Evolutionary conservation across 2,329 filamentous ascomycete species (phyloP).

Genomic region (Zopfia rhizophila): DNA sequence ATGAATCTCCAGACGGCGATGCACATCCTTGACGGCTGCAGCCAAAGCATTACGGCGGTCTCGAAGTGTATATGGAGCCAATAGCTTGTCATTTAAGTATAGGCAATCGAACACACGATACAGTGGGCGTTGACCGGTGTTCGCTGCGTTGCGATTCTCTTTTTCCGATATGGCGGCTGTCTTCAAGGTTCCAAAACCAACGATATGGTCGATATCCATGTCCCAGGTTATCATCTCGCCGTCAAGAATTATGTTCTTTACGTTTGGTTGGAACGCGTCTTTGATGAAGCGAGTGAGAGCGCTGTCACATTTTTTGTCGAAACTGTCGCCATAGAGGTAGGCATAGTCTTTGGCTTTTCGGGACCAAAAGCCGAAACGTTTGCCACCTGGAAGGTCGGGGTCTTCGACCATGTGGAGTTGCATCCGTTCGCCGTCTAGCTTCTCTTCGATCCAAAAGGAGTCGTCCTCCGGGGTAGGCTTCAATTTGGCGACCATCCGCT

Average conservation of each 20-base stretch:
- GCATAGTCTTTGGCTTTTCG: constrained; percentile 97
- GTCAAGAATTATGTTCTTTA: constrained; percentile 89
- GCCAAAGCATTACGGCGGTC: constrained; percentile 82
- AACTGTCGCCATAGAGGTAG: constrained; percentile 85
- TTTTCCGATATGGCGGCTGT: constrained; percentile 85
- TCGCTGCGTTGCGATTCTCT: constrained; percentile 69
- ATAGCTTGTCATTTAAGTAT: constrained; percentile 80
- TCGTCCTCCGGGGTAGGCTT: constrained; percentile 74
- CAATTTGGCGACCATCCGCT: constrained; percentile 78
- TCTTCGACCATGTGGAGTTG: constrained; percentile 92
- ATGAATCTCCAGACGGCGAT: constrained; percentile 86
- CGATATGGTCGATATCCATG: constrained; percentile 81
- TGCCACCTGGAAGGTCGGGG: constrained; percentile 72
- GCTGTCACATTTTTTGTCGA: constrained; percentile 75
- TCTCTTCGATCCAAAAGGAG: constrained; percentile 97
- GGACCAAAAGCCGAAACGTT: constrained; percentile 88
- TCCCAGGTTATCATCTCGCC: constrained; percentile 99
- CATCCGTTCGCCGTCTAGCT: constrained; percentile 96
- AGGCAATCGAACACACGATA: constrained; percentile 92
- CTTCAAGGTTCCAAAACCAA: constrained; percentile 92
- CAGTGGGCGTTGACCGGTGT: constrained; percentile 75
- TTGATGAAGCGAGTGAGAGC: constrained; percentile 83
- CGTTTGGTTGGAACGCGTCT: constrained; percentile 78
- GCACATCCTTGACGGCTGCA: constrained; percentile 73
- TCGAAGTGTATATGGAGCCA: constrained; percentile 84